These are phyloP conservation scores for Gossypium arboreum DNA, from an alignment of 345 rosid species.

Conservation along the genomic window DNA sequence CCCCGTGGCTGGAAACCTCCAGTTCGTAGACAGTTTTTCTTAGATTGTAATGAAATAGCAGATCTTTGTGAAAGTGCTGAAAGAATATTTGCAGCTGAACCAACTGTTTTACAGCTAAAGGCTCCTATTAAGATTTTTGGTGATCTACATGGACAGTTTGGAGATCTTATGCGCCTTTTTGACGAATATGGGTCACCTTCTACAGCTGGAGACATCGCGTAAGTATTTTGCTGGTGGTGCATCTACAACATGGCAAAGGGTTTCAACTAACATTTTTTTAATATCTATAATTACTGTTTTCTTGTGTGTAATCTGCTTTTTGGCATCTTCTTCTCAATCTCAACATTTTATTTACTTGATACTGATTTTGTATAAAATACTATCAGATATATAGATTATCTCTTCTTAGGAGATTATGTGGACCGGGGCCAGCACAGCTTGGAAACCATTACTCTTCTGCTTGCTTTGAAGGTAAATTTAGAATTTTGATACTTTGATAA, in stretches of 20 bases:
- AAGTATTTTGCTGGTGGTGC: conserved; percentile 28
- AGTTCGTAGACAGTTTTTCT: conserved; percentile 82
- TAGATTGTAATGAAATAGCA: conserved; percentile 94
- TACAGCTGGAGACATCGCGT: conserved; percentile 99
- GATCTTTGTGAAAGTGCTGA: conserved; percentile 94
- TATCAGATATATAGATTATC: conserved; percentile 1
- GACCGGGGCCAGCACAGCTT: conserved; percentile 9
- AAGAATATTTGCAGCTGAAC: conserved; percentile 76
- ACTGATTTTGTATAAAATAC: conserved; percentile 21
- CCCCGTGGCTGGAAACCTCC: conserved; percentile 99
- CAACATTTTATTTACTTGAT: conserved; percentile 9
- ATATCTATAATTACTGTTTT: background rate
- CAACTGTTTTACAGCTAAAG: conserved; percentile 80
- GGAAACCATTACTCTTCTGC: conserved; percentile 3
- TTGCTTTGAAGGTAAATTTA: background rate
- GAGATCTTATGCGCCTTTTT: conserved; percentile 99
- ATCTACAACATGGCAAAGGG: background rate
- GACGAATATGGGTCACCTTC: conserved; percentile 99
- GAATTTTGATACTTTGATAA: background rate
- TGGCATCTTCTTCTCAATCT: background rate
- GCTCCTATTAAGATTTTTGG: conserved; percentile 98
- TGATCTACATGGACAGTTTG: conserved; percentile 98
- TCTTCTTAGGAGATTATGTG: conserved; percentile 7
- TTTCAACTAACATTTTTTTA: background rate
- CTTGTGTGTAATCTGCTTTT: background rate